A percentile compares a stretch with the other conserved stretches of the same genome.
These are phyloP conservation scores for Papiliotrema laurentii DNA, from an alignment of 1,284 basidiomycete species.

Conservation along the genomic window DNA sequence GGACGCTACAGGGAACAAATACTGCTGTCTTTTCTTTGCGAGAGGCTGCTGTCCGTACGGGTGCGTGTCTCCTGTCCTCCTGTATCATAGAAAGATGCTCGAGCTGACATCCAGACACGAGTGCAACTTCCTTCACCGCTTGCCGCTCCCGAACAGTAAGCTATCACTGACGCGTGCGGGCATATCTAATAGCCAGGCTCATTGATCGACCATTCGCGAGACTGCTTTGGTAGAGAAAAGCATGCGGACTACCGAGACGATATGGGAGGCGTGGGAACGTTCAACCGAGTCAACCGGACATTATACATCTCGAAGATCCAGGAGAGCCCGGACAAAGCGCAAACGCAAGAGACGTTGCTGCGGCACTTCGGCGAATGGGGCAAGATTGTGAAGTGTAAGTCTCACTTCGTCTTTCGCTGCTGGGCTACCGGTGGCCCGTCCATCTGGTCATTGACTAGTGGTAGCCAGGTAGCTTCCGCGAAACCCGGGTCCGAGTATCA, in stretches of 20 bases:
- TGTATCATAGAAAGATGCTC: background rate
- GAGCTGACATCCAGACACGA: constrained; percentile 58
- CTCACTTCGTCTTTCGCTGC: background rate
- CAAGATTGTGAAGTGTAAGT: constrained; percentile 85
- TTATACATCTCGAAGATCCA: constrained; percentile 92
- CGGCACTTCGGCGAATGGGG: constrained; percentile 97
- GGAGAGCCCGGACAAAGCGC: constrained; percentile 77
- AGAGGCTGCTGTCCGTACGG: constrained; percentile 97
- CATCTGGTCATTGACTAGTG: no score
- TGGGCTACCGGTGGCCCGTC: constrained; percentile 1
- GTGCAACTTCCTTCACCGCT: constrained; percentile 87
- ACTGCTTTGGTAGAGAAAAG: constrained; percentile 96
- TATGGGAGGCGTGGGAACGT: constrained; percentile 98
- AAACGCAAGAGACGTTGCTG: constrained; percentile 83
- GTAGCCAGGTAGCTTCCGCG: no score
- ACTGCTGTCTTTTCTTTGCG: constrained; percentile 92
- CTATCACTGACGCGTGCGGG: constrained; percentile 13
- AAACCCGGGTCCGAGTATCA: no score
- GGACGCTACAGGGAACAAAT: constrained; percentile 83
- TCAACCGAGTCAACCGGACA: constrained; percentile 88
- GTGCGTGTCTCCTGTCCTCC: constrained; percentile 26
- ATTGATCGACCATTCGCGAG: constrained; percentile 85
- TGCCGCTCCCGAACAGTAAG: constrained; percentile 62
- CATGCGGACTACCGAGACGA: constrained; percentile 97
- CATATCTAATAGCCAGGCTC: constrained; percentile 18